Base-by-base conservation (phyloP, 305 asterid genomes). In the Solanum chacoense region DNA sequence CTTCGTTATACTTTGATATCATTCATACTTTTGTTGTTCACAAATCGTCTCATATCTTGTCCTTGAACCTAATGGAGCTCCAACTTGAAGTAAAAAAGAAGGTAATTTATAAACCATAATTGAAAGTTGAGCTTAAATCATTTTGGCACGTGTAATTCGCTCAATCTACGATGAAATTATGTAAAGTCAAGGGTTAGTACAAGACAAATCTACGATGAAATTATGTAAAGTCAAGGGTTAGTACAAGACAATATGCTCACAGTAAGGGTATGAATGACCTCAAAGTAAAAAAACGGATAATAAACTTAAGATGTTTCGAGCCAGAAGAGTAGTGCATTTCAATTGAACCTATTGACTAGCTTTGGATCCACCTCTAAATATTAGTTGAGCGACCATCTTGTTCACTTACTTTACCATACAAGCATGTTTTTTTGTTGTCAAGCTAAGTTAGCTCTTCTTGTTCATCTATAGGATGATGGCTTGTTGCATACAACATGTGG, bases 401-500 rank as follows among this genome's bases (percentile, higher is more conserved):
- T 16, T 20, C 67, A 34, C 29, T 11, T 26, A 8, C 67, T 42
- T 42, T 16, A 8, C 11, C 29, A 22, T 77, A 32, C 7, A 65
- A 34, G 2, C 24, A 29, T 32, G 14, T 87, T 6, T 83, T 87
- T 81, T 32, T 11, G 32, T 26, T 29, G 24, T 79, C 31, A 79
- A 79, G 67, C 36, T 40, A 38, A 81, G 86, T 78, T 67, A 80
- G 78, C 84, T 87, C 86, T 63, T 65, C 24, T 11, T 84, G 0
- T 63, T 55, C 45, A 88, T 90, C 20, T 85, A 74, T 90, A 97
- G 99, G 98, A 91, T 67, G 99, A 97, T 73, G 99, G 99, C 65
- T 93, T 97, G 87, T 76, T 97, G 89, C 99, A 97, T 88, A 97
- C 99, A 81, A 95, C 99, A 32, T 97, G 99, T 91, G 99, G 99